Base-by-base conservation (phyloP, 305 asterid genomes). In the Solanum aculeatissimum region DNA sequence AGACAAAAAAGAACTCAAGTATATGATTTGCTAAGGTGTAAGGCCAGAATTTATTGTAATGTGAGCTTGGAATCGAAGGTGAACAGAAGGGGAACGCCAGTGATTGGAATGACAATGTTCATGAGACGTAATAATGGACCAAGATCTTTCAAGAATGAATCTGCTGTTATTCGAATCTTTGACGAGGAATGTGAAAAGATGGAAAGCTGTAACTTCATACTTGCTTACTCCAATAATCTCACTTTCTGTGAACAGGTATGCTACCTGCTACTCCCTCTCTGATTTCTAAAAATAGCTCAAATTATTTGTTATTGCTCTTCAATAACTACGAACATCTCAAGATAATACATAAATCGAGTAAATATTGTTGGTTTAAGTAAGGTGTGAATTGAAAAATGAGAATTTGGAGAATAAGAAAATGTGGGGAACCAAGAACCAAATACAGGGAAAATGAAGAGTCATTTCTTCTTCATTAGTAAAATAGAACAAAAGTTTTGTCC, bases 171-270 rank as follows among this genome's bases (percentile, higher is more conserved):
- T 55, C 65, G 84, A n/a, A 89, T 92, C 38, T 94, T 94, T 89
- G 54, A 88, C 3, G 53, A 66, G 65, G 92, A 89, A 53, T 94
- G 96, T 86, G 75, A 77, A 83, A 84, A 87, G 43, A 89, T 89
- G 71, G 88, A 77, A 19, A 91, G 92, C 5, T 93, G 96, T 86
- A 86, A 85, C 55, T 82, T 93, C 35, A 86, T 23, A 66, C 96
- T 94, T 74, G 93, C 92, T 43, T 84, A 94, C 84, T 91, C 95
- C 49, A 87, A 85, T 47, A 89, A 93, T 86, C 95, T 93, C 74
- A 87, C 88, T 57, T 93, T 94, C 80, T 93, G 96, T n/a, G 74
- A 93, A 87, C 97, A 93, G 95, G 97, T 91, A 65, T 63, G 40
- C 4, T 27, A 13, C n/a, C 10, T 55, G n/a, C 9, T 54, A 54